Conservation (phyloP, 2,329 filamentous ascomycete genomes). For the Seiridium unicorne region DNA sequence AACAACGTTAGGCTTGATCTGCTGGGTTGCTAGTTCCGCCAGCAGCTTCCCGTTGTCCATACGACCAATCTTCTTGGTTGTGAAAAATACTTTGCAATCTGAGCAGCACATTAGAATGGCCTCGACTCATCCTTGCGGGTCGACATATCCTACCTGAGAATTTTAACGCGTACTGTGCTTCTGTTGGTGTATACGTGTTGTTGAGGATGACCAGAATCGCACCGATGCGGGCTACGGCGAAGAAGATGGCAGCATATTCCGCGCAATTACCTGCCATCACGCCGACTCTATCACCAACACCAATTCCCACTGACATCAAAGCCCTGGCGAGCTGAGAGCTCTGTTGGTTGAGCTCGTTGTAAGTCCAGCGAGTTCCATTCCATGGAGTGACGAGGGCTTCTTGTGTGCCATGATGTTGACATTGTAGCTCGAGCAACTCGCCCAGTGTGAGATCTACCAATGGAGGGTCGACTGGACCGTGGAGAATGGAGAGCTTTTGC, state of each 20-base stretch:
- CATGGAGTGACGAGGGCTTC: conserved; percentile 74
- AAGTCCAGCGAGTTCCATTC: conserved; percentile 74
- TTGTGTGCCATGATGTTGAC: conserved; percentile 59
- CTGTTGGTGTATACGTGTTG: conserved; percentile 75
- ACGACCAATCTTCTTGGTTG: conserved; percentile 65
- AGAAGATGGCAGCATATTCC: conserved; percentile 77
- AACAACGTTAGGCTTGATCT: conserved; percentile 49
- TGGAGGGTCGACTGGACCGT: conserved; percentile 67
- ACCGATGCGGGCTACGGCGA: conserved; percentile 66
- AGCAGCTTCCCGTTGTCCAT: conserved; percentile 63
- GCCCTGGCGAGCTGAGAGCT: conserved; percentile 62
- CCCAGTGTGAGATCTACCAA: conserved; percentile 71
- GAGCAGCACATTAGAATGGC: neutral
- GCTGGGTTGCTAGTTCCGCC: conserved; percentile 44
- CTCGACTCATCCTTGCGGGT: neutral
- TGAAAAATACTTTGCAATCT: conserved; percentile 74
- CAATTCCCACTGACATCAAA: conserved; percentile 64
- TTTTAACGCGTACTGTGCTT: conserved; percentile 68
- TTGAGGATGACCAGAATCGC: conserved; percentile 75
- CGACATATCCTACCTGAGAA: conserved; percentile 58
- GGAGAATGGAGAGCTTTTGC: conserved; percentile 57
- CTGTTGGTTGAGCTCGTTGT: conserved; percentile 62
- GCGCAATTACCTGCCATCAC: conserved; percentile 79
- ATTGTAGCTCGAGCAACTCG: conserved; percentile 71
- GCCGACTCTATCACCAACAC: conserved; percentile 67